Evolutionary conservation across 192 early-diverging fungal genomes (phyloP), one percentile per base, ranked within the genome.

Genomic region (Coemansia sp.): DNA sequence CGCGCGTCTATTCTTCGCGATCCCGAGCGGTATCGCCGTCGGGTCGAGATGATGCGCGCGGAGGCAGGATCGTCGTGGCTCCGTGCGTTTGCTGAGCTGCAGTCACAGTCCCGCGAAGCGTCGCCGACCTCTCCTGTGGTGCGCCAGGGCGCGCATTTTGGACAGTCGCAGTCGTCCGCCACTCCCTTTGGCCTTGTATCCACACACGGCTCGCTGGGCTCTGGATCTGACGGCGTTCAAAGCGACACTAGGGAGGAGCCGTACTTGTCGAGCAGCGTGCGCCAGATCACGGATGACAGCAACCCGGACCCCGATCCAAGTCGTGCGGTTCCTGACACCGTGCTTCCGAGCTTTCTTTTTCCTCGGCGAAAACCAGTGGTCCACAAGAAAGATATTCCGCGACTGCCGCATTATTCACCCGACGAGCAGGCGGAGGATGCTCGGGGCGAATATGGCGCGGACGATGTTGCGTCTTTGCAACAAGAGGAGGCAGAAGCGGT

Each of bases 21-120:
- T 47, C 81, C 81, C 1, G 81, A 83, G 62, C 54, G 73, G 22
- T 83, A 76, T 65, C 76, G 81, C n/a, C 66, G 77, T 5, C 65
- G 68, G 11, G 77, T 83, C 19, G 81, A 83, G 73, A 73, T 78
- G 73, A 83, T 83, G 76, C 76, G 81, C 4, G 81, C 81, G 0
- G 81, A 83, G 48, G 81, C 81, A 1, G 81, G 81, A 3, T 72
- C 76, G 1, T 76, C 73, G 37, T 83, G 81, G 81, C 69, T 83
- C 11, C 72, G 77, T 10, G 81, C 81, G 10, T 83, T 83, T 65
- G 70, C 77, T 1, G 81, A 83, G 67, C 76, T 83, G 7, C 81
- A 78, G 51, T 48, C 62, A 36, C 72, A 78, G 63, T 62, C 66
- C 0, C 63, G 60, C 5, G 15, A 61, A 42, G 47, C 58, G n/a